Conservation (phyloP, 2,329 filamentous ascomycete genomes). For the Verruconis gallopava region DNA sequence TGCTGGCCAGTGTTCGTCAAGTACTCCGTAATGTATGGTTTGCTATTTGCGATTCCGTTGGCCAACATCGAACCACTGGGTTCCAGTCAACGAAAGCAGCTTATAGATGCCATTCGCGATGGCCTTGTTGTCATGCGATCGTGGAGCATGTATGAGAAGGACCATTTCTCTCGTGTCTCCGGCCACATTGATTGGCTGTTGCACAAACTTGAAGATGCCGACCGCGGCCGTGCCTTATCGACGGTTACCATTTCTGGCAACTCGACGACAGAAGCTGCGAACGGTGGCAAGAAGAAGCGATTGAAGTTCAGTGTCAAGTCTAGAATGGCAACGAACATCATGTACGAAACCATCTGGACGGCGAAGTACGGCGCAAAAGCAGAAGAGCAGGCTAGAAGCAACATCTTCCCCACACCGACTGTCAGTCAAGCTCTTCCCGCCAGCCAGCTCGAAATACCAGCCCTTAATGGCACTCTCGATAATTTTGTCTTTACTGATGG, state of each 20-base stretch:
- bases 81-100: background rate
- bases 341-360: background rate
- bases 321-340: background rate
- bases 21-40: background rate
- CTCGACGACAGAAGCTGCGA: background rate
- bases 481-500: constrained; percentile 1
- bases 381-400: background rate
- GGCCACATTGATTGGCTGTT: background rate
- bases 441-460: background rate
- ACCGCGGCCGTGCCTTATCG: background rate
- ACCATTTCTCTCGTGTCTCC: background rate
- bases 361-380: background rate
- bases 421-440: background rate
- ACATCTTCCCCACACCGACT: background rate
- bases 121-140: background rate
- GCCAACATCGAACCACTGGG: background rate
- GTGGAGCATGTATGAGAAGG: background rate
- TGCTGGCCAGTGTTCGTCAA: background rate
- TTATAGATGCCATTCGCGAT: background rate
- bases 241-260: background rate
- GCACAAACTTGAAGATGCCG: background rate
- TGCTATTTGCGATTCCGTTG: background rate
- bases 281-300: background rate
- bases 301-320: background rate
- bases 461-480: background rate